Evolutionary conservation across 306 rosid genomes (phyloP), one percentile per base, ranked within the genome.

Genomic region (Cucurbita argyrosperma): DNA sequence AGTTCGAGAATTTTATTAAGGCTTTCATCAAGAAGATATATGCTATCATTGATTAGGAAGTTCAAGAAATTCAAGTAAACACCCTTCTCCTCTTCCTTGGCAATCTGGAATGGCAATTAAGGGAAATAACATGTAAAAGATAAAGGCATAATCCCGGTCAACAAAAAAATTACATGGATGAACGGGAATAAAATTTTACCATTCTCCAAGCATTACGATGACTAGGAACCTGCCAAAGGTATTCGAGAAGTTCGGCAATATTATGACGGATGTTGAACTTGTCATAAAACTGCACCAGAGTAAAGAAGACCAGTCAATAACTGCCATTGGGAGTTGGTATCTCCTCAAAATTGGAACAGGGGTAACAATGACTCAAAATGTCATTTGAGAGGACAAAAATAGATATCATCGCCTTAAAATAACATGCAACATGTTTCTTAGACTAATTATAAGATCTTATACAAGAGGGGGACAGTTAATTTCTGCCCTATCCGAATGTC

Each of bases 221-320:
- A 84, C 96, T 89, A 76, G 99, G 99, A 76, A 95, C 97, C 81
- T 89, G 96, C 97, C 99, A 95, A 38, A 95, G 87, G 87, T 95
- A 91, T 77, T 95, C 99, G 5, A 95, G 99, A 80, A 95, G 97
- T 71, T 95, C 99, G 4, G 99, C 97, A 76, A 95, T 95, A 77
- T 95, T 89, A 80, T 95, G 97, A 54, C 99, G 99, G 79, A 95
- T 95, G 85, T 89, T 95, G 78, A 95, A 95, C 88, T 95, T 95
- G 84, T 95, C 99, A 61, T 88, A 95, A 76, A 95, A 95, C 99
- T 95, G 91, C 81, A 83, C 81, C 83, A 77, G 64, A 50, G 75
- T 55, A 83, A 73, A 77, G 75, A 65, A 52, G 38, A 6, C 42
- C 57, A 71, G 76, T 74, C 23, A 87, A 79, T 70, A 74, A 79